Evolutionary conservation across 1,139 yeast species (phyloP), one percentile per base, ranked within the genome.

Genomic region (Blastobotrys indianensis): DNA sequence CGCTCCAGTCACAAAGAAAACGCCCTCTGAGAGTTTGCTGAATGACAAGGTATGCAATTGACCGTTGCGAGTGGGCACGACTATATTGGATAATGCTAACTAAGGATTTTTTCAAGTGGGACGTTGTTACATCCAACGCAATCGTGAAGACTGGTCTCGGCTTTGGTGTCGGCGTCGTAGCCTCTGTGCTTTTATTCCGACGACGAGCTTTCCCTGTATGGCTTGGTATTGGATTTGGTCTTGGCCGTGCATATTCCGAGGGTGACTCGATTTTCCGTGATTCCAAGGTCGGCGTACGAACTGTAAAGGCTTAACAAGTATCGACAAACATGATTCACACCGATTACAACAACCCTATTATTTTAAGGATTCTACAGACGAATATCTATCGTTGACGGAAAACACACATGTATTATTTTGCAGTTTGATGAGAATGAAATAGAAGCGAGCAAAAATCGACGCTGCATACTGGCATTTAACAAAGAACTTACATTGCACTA

Each of bases 201-300:
- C 86, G 97, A 75, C 83, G 97, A 70, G 77, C 95, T 4, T 92
- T 87, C 79, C 97, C 97, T 46, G 97, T 90, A 40, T 90, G 97
- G 95, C 69, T 90, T 51, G 97, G 97, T 55, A 71, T 87, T 56
- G 98, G 97, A 36, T 90, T 92, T 60, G 98, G 98, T 54, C 76
- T 90, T 53, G 98, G 98, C 56, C 84, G 97, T 73, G 96, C 96
- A 45, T 92, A 88, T 69, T 80, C 97, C 53, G 98, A 92, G 73
- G 98, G 97, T 52, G 97, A 92, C 64, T 94, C 97, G 54, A 85
- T 90, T 50, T 90, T 92, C 77, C 83, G 97, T 47, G 62, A 64
- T 47, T 57, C 63, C 45, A 55, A 56, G 42, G 65, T 65, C 36
- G 68, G 68, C 42, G 62, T 63, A 29, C 60, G 68, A 50, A 55